A percentile compares a stretch with the other conserved stretches of the same genome.
phyloP scores from a whole-genome alignment of 2,329 filamentous ascomycete species.

The Canariomyces notabilis region DNA sequence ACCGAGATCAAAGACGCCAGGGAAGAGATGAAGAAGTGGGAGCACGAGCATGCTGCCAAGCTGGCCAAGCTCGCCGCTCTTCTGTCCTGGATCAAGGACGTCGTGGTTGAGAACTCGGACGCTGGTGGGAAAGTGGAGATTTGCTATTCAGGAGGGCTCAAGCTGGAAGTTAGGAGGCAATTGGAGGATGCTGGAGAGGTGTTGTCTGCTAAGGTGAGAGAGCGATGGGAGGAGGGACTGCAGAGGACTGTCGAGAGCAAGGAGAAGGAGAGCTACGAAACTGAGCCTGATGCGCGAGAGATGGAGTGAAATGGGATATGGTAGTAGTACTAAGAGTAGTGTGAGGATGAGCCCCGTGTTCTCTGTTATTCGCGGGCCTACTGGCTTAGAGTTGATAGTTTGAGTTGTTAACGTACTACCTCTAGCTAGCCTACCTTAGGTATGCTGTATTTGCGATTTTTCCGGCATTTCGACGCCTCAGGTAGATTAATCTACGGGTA shows the following conservation, averaged over 20 bases:
- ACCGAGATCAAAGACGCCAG: constrained; percentile 31
- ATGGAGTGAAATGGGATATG: too few species aligned
- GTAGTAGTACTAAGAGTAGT: too few species aligned
- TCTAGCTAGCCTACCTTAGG: too few species aligned
- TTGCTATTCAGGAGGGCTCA: constrained; percentile 11
- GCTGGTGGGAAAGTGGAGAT: constrained; percentile 25
- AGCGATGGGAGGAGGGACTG: constrained; percentile 20
- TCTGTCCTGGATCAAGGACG: constrained; percentile 22
- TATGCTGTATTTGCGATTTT: too few species aligned
- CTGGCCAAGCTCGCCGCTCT: constrained; percentile 31
- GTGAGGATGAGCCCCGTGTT: too few species aligned
- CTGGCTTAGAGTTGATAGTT: too few species aligned
- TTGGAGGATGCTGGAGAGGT: constrained; percentile 19
- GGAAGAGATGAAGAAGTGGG: constrained; percentile 33
- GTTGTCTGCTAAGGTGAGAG: constrained; percentile 26
- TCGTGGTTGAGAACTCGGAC: constrained; percentile 13
- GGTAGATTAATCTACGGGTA: too few species aligned
- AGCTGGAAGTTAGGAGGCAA: constrained; percentile 25
- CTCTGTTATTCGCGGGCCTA: too few species aligned
- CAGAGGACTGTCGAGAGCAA: neutral
- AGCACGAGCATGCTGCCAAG: constrained; percentile 27
- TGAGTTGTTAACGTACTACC: too few species aligned
- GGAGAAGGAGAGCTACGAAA: neutral
- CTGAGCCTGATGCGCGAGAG: neutral
- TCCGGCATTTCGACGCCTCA: too few species aligned